Base-by-base conservation (phyloP, 129 eudicot genomes). In the Sambucus nigra region DNA sequence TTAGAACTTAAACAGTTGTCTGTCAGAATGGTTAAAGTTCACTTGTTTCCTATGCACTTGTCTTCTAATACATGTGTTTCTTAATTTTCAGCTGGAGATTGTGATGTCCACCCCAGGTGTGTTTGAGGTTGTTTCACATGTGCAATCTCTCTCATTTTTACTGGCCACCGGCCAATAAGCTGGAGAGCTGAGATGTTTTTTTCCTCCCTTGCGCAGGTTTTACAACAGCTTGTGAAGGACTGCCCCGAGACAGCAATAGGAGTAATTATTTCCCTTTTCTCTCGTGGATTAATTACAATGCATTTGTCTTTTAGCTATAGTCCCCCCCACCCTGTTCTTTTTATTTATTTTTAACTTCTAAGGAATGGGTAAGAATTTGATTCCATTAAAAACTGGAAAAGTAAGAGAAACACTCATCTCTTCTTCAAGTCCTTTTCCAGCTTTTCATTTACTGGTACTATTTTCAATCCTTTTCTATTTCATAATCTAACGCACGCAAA, bases 41-140 rank as follows among this genome's bases (percentile, higher is more conserved):
- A 29, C 35, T 3, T 7, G 42, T 35, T 35, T n/a, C n/a, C n/a
- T n/a, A n/a, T n/a, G 13, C 13, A 35, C 14, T 9, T 25, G 15
- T 10, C n/a, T 51, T 47, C 25, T 47, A 17, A 18, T 53, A 27
- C 41, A 28, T 1, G 3, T 53, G 12, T 44, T 57, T 67, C 44
- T 18, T 32, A 4, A 41, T 33, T 62, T 71, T 73, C 81, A 88
- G 95, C 71, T 84, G 76, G 97, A 88, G 72, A 72, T 88, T 54
- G 87, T 81, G 52, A 65, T 77, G 62, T 84, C 97, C 3, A 84
- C 84, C 27, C 94, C 97, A 55, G 88, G 88, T 80, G 94, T 88
- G 45, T 71, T 84, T 71, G 83, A 84, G 97, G 96, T 87, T 73
- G 71, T 63, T 77, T 38, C 53, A 17, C 60, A 5, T 38, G 7